These are phyloP conservation scores for Mediolabrus comicus DNA, from an alignment of 108 stramenopile species.

Conservation along the genomic window DNA sequence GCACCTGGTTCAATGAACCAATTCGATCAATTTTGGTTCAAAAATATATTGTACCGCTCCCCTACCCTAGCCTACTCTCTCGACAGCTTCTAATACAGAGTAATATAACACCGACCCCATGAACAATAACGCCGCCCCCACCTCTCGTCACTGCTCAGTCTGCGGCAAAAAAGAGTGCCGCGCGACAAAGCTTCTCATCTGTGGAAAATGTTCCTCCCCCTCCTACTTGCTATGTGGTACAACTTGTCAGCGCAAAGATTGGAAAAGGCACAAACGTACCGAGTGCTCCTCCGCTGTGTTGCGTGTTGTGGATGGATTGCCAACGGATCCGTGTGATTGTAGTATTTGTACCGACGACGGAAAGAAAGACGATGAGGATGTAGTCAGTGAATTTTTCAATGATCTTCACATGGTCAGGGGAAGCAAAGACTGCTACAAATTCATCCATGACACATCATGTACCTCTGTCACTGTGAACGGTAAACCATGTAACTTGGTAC, in stretches of 20 bases:
- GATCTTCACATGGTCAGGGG: not conserved
- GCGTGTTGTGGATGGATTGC: not conserved
- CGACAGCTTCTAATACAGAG: no score
- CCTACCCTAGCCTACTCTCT: no score
- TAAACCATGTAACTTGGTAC: not conserved
- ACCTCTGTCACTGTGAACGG: not conserved
- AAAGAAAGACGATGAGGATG: not conserved
- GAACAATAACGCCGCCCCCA: no score
- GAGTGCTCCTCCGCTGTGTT: not conserved
- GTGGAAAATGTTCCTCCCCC: not conserved
- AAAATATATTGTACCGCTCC: no score
- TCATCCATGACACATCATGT: not conserved
- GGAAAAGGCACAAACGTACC: not conserved
- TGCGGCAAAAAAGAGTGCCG: not conserved
- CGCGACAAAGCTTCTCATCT: not conserved
- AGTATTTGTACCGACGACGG: not conserved
- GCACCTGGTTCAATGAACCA: no score
- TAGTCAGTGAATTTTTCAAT: not conserved
- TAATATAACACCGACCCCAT: no score
- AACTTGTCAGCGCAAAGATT: not conserved
- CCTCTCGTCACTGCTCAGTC: not conserved
- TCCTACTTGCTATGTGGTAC: not conserved
- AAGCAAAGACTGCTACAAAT: not conserved
- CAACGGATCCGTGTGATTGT: not conserved
- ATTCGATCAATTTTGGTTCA: no score